These are phyloP conservation scores for Diospyros kaki DNA, from an alignment of 148 eudicot species.

Conservation along the genomic window DNA sequence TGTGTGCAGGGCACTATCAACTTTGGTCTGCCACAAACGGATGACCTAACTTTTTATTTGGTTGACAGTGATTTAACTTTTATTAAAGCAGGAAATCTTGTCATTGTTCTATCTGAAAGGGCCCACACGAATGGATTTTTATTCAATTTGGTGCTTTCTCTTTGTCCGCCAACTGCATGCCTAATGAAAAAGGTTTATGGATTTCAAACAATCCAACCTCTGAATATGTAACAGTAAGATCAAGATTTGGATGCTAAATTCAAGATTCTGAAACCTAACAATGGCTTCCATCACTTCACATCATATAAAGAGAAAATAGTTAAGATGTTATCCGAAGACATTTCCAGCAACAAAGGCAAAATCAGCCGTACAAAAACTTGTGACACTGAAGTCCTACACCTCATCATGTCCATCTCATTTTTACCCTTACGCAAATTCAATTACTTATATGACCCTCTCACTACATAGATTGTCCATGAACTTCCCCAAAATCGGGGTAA, in stretches of 20 bases:
- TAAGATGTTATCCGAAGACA: not conserved
- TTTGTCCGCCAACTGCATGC: constrained; percentile 27
- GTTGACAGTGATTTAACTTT: constrained; percentile 29
- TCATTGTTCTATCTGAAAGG: constrained; percentile 17
- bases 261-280: constrained; percentile 2
- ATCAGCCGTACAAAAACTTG: not conserved
- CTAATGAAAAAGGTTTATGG: constrained; percentile 8
- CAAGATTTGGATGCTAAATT: not conserved
- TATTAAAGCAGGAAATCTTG: constrained; percentile 23
- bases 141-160: constrained; percentile 30
- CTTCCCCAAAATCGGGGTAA: not conserved
- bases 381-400: not conserved
- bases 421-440: not conserved
- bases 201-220: constrained; percentile 13
- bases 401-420: not conserved
- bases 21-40: constrained; percentile 9
- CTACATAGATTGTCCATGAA: not conserved
- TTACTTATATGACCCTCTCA: not conserved
- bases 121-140: constrained; percentile 26
- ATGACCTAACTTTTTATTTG: constrained; percentile 23
- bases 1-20: not conserved
- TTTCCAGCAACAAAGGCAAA: constrained; percentile 2
- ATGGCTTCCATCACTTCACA: constrained; percentile 10
- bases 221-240: constrained; percentile 15
- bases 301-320: not conserved